These are phyloP conservation scores for Trypanosoma avium DNA, from an alignment of 208 protist species.

Conservation along the genomic window DNA sequence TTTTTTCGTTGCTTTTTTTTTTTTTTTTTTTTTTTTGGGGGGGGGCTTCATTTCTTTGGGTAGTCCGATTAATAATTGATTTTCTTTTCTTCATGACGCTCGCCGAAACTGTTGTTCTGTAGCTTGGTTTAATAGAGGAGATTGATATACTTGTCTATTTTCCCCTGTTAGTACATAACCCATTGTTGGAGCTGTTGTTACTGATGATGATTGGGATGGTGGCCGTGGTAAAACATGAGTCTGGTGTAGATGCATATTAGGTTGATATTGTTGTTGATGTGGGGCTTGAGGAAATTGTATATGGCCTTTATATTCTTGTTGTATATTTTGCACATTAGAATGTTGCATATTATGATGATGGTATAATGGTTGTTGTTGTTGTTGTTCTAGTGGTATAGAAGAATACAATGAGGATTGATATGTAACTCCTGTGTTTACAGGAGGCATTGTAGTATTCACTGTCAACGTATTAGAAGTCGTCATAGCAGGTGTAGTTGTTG, in stretches of 20 bases:
- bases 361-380: background rate
- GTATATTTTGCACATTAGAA: background rate
- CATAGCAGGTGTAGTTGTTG: background rate
- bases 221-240: background rate
- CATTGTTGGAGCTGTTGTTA: background rate
- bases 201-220: background rate
- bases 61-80: no score
- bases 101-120: background rate
- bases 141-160: background rate
- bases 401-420: background rate
- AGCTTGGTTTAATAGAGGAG: background rate
- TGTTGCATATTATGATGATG: background rate
- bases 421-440: background rate
- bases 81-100: constrained; percentile 3
- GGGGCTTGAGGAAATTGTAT: background rate
- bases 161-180: background rate
- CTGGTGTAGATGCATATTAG: background rate
- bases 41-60: no score
- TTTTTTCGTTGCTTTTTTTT: background rate
- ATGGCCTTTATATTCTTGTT: background rate
- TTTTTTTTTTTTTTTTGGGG: background rate
- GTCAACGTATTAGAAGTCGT: no score
- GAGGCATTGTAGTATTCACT: background rate
- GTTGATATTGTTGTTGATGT: background rate
- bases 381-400: background rate